These are phyloP conservation scores for Stachybotrys chartarum DNA, from an alignment of 2,329 filamentous ascomycete species.

Conservation along the genomic window DNA sequence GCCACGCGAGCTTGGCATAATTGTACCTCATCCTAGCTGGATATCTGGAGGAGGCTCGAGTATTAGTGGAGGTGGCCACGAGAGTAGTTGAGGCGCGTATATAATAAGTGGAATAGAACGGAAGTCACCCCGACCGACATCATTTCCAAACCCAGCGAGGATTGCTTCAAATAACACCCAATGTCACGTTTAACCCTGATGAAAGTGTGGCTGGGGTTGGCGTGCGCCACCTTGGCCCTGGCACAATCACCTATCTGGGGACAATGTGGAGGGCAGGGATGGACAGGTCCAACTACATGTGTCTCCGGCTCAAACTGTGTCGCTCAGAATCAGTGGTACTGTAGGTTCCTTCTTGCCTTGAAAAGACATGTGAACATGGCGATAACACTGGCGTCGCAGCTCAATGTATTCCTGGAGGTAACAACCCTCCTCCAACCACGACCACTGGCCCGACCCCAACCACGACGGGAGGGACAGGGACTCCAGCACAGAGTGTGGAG, in stretches of 20 bases:
- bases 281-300: conserved; percentile 36
- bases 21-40: not conserved
- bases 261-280: conserved; percentile 38
- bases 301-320: conserved; percentile 28
- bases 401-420: not conserved
- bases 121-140: too few species aligned
- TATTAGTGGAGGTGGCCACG: too few species aligned
- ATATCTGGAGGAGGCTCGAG: not conserved
- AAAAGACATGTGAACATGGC: not conserved
- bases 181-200: not conserved
- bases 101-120: not conserved
- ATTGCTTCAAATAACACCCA: not conserved
- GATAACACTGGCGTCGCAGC: not conserved
- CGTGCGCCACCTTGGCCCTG: not conserved
- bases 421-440: not conserved
- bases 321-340: conserved; percentile 25
- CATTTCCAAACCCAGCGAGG: not conserved
- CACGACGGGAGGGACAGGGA: not conserved
- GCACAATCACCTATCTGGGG: conserved; percentile 13
- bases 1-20: not conserved
- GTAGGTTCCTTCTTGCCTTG: not conserved
- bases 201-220: not conserved
- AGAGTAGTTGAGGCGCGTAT: not conserved
- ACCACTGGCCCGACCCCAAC: not conserved
- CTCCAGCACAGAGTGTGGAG: not conserved